Conservation (phyloP, 495 filamentous ascomycete genomes). For the Friedmanniomyces endolithicus region DNA sequence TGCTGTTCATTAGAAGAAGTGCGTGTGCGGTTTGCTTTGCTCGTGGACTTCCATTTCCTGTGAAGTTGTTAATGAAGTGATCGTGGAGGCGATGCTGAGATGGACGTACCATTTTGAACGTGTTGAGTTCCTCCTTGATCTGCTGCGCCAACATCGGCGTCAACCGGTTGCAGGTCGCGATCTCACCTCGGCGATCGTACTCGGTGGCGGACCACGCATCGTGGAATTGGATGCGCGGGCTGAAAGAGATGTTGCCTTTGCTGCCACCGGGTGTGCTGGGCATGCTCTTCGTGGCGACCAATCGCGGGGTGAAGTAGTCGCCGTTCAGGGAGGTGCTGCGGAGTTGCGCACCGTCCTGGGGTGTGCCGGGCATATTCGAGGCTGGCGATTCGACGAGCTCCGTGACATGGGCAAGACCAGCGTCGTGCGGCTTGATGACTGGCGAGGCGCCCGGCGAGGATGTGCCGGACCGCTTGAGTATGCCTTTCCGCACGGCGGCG, state of each 20-base stretch:
- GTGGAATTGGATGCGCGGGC: constrained; percentile 83
- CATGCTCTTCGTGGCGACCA: constrained; percentile 53
- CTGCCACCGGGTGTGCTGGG: constrained; percentile 62
- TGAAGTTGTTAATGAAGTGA: constrained; percentile 11
- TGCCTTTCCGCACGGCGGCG: constrained; percentile 81
- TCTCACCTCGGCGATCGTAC: constrained; percentile 91
- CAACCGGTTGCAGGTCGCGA: constrained; percentile 93
- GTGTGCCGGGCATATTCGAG: constrained; percentile 74
- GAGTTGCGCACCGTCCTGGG: constrained; percentile 55
- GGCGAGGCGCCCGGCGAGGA: constrained; percentile 58
- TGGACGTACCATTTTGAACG: constrained; percentile 88
- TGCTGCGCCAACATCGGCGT: constrained; percentile 96
- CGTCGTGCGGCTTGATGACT: constrained; percentile 44
- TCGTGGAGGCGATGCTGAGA: neutral
- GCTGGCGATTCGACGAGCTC: constrained; percentile 60
- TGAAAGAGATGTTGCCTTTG: constrained; percentile 75
- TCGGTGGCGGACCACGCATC: constrained; percentile 93
- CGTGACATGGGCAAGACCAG: constrained; percentile 39
- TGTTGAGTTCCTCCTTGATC: constrained; percentile 98
- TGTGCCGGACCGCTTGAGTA: constrained; percentile 67
- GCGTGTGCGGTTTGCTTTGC: constrained; percentile 95
- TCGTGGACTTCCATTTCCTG: constrained; percentile 99
- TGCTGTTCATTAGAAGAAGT: constrained; percentile 67
- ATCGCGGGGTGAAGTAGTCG: constrained; percentile 75
- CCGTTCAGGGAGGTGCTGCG: constrained; percentile 54